Conservation (phyloP, 371 early-diverging fungal species). For the Lichtheimia ornata region DNA sequence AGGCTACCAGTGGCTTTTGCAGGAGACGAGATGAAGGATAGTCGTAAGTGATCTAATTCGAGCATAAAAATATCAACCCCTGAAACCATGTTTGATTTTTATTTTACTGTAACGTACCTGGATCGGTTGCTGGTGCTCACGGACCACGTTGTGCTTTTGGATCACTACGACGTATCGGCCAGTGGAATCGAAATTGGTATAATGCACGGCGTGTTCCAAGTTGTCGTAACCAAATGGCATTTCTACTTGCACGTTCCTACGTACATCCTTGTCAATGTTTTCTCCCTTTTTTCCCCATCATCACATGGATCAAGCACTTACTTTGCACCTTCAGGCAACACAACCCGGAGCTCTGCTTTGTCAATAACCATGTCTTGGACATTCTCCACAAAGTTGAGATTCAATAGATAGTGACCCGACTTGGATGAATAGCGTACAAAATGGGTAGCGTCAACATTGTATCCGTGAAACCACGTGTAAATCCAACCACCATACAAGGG, state of each 20-base stretch:
- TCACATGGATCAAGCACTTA: conserved; percentile 36
- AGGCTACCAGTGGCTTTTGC: conserved; percentile 52
- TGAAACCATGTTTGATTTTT: background rate
- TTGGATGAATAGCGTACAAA: conserved; percentile 56
- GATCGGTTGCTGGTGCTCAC: conserved; percentile 54
- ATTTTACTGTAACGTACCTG: conserved; percentile 23
- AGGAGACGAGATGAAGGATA: conserved; percentile 34
- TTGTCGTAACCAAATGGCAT: conserved; percentile 57
- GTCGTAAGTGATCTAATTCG: conserved; percentile 48
- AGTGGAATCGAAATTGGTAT: conserved; percentile 75
- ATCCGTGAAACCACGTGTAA: conserved; percentile 93
- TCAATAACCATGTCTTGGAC: conserved; percentile 67
- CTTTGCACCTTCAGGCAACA: conserved; percentile 93
- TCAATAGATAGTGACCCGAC: conserved; percentile 59
- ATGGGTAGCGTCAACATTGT: conserved; percentile 66
- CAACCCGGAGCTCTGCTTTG: conserved; percentile 65
- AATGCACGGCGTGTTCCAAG: conserved; percentile 39
- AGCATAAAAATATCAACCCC: background rate
- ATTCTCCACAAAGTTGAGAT: conserved; percentile 70
- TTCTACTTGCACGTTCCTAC: conserved; percentile 59
- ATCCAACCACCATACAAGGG: conserved; percentile 96
- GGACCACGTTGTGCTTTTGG: conserved; percentile 64
- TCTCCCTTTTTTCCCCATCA: conserved; percentile 14
- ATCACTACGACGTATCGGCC: conserved; percentile 67
- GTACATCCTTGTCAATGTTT: background rate